A percentile compares a stretch with the other conserved stretches of the same genome.
Conservation (phyloP, 208 protist species). For the Novymonas esmeraldas region DNA sequence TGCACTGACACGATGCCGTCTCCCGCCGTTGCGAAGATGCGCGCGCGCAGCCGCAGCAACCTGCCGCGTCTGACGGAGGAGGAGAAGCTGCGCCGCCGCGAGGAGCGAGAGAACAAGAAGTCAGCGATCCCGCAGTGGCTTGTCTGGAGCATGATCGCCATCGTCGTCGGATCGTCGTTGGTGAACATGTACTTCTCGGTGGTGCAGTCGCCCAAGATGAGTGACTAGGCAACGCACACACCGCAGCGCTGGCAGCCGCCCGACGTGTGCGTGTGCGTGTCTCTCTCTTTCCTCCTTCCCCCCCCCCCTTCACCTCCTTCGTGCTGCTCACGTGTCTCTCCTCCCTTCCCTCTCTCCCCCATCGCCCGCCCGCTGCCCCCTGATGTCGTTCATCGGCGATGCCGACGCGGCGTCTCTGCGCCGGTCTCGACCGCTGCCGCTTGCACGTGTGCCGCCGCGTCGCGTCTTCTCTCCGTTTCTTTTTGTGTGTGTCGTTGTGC, state of each 20-base stretch:
- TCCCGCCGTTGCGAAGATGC: conserved; percentile 57
- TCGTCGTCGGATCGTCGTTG: conserved; percentile 70
- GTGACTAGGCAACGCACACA: conserved; percentile 17
- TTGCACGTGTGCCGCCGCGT: too few species aligned
- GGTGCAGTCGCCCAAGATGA: conserved; percentile 64
- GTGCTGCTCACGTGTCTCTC: too few species aligned
- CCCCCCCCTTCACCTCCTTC: too few species aligned
- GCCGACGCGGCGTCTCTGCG: too few species aligned
- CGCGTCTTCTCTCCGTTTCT: too few species aligned
- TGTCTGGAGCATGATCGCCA: conserved; percentile 57
- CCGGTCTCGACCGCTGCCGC: too few species aligned
- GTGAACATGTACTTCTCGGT: conserved; percentile 82
- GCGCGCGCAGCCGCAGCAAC: conserved; percentile 49
- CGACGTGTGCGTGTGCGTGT: neutral
- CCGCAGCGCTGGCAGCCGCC: neutral
- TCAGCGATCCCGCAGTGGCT: conserved; percentile 53
- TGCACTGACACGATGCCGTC: conserved; percentile 44
- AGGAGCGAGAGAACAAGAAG: conserved; percentile 54
- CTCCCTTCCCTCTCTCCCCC: too few species aligned
- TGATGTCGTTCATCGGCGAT: too few species aligned
- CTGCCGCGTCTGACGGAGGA: conserved; percentile 58
- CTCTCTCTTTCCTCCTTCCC: neutral
- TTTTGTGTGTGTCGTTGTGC: too few species aligned
- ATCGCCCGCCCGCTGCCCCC: too few species aligned
- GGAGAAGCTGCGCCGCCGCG: conserved; percentile 51